These are phyloP conservation scores for Pinus albicaulis DNA, from an alignment of 75 land plant genomes.

Conservation along the genomic window DNA sequence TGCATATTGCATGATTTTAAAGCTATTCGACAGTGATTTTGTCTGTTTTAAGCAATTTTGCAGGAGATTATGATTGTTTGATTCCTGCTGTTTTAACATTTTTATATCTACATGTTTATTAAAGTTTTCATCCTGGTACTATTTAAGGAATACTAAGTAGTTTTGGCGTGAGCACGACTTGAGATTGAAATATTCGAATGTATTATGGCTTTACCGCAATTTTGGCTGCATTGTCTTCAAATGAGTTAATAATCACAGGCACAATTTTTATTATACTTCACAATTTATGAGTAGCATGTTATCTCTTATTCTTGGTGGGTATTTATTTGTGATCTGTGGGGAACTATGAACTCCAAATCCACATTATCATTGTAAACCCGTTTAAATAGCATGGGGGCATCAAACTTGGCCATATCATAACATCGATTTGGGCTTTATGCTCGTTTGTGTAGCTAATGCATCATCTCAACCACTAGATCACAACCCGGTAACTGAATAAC, in stretches of 20 bases:
- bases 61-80: neutral
- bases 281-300: neutral
- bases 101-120: neutral
- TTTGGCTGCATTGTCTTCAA: neutral
- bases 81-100: neutral
- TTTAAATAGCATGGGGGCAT: too few species aligned
- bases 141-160: neutral
- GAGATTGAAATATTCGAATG: neutral
- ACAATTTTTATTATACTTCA: neutral
- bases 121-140: neutral
- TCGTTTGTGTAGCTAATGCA: too few species aligned
- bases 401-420: too few species aligned
- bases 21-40: neutral
- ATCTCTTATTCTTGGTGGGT: neutral
- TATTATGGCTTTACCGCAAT: neutral
- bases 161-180: neutral
- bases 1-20: neutral
- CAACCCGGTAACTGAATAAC: neutral
- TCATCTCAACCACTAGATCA: too few species aligned
- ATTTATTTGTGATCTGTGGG: too few species aligned
- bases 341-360: too few species aligned
- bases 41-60: neutral
- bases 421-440: too few species aligned
- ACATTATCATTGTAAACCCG: too few species aligned
- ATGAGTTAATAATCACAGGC: neutral